Evolutionary conservation across 176 grass and related monocot species (phyloP), one percentile per base, ranked within the genome.

Genomic region (Phyllostachys edulis): DNA sequence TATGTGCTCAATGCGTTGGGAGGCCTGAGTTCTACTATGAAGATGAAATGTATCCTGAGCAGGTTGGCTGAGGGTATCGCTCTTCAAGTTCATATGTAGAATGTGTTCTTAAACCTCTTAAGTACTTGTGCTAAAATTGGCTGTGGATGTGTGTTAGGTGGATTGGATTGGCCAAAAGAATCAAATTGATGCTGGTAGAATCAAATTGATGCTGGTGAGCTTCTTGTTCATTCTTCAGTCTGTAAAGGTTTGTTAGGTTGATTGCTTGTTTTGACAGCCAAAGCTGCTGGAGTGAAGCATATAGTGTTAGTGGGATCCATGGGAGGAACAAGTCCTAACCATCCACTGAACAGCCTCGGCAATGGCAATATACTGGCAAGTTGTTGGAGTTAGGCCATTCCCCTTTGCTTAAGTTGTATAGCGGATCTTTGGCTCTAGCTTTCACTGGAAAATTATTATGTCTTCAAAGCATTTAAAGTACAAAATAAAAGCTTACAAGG

Each of bases 141-240:
- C 1, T 68, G 0, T 80, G 76, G 16, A 32, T 80, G 47, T 55
- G 8, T 87, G n/a, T 2, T 77, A 92, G 94, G 90, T 97, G 74
- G 94, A 97, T 61, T 97, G 92, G 94, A 71, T 90, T 89, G 92
- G 92, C 21, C 94, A 97, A 37, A 97, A 90, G 88, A 92, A 97
- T 80, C 92, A 97, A 84, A 94, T 97, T 54, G 94, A 97, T 86
- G 79, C 86, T 45, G 94, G 94, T 90, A 87, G 88, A 92, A 97
- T 80, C 92, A 97, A 84, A 94, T 97, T 54, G 94, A 97, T 86
- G 79, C 86, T 45, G 94, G 94, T 90, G 85, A 73, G 41, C 4
- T n/a, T 60, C 0, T 0, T 72, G 21, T 15, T n/a, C 13, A 38
- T 88, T 11, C 17, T 68, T 34, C 26, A 23, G 1, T 52, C 21